Evolutionary conservation across 345 rosid genomes (phyloP).

Genomic region (Psidium guajava): DNA sequence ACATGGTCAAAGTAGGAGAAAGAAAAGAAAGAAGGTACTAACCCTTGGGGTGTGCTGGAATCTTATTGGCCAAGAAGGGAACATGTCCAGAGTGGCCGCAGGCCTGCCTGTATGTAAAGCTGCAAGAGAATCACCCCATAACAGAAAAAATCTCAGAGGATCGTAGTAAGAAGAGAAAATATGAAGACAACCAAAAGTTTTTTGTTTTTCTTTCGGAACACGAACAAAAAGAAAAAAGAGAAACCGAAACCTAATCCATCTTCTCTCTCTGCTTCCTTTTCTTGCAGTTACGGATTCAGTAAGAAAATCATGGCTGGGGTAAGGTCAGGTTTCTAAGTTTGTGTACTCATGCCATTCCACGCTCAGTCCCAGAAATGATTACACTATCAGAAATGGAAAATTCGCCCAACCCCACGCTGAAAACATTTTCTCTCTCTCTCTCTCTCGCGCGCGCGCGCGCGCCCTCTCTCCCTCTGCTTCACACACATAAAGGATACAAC

Average conservation of each 20-base stretch:
- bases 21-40: conserved; percentile 18
- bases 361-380: conserved; percentile 49
- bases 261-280: conserved; percentile 4
- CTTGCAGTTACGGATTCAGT: conserved; percentile 33
- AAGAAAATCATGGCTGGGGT: background rate
- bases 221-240: background rate
- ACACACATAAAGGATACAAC: background rate
- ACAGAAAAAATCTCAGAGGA: background rate
- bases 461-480: background rate
- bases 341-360: conserved; percentile 64
- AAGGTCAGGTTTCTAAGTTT: conserved; percentile 23
- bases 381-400: conserved; percentile 42
- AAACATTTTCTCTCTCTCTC: conserved; percentile 24
- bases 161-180: background rate
- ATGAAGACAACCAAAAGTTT: background rate
- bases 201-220: background rate
- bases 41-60: conserved; percentile 86
- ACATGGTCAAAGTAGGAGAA: conserved; percentile 47
- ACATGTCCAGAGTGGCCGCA: conserved; percentile 98
- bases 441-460: conserved; percentile 9
- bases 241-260: background rate
- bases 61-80: conserved; percentile 99
- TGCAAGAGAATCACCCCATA: conserved; percentile 44
- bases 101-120: conserved; percentile 69
- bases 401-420: background rate